Evolutionary conservation across 768 basidiomycete species (phyloP), one percentile per base, ranked within the genome.

Genomic region (Gyrodon lividus): DNA sequence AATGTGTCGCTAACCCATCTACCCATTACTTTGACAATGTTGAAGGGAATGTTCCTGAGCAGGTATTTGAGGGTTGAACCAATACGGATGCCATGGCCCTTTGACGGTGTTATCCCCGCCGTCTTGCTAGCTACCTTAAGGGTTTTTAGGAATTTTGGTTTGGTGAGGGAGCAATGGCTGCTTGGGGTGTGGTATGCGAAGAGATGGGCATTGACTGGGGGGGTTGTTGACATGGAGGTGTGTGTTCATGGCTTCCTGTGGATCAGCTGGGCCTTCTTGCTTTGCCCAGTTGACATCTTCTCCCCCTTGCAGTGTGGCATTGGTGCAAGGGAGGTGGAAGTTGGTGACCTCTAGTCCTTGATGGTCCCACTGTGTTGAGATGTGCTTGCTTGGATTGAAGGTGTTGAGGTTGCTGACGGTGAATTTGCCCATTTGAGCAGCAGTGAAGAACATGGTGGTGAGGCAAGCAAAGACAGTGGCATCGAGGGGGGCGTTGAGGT

Each of bases 1-100:
- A 70, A 75, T 2, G 69, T 58, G 13, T 74, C 66, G 35, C 71
- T 69, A 1, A 56, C 52, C 74, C 73, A 76, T 0, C 69, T 41
- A 0, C 73, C 71, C n/a, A 61, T 74, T 0, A 58, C 56, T 39
- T 72, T 72, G 41, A 74, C 62, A 0, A 68, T 66, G 6, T 75
- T 67, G 44, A 77, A 70, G 4, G 72, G 67, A 0, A 70, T 51
- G 0, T 70, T 71, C n/a, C 61, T 56, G 4, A 75, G 63, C 0
- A 76, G 63, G 53, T 73, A 74, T 51, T 71, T 65, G 0, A 76
- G 57, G 0, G 71, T 72, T 3, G 64, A 54, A 2, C 70, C 66
- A 16, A 70, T 66, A 42, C 62, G 62, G 16, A 67, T 55, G 14
- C 65, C 56, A 46, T 70, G 65, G 5, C 61, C 57, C 12, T 62